phyloP scores from a whole-genome alignment of 306 rosid genomes.

The Fragaria iinumae region DNA sequence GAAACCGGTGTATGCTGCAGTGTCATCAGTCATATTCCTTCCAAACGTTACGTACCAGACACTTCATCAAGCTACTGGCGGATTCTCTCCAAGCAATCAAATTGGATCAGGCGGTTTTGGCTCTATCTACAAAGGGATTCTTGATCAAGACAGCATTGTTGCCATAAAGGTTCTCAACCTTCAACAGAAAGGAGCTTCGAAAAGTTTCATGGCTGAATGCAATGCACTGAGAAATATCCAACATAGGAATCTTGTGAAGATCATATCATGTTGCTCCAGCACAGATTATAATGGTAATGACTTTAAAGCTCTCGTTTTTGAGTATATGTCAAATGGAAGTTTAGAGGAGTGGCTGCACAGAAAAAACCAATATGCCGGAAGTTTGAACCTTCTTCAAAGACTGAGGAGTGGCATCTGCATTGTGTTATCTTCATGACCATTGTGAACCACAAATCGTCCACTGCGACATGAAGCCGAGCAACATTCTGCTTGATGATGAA shows the following conservation, averaged over 20 bases:
- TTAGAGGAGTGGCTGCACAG: slow-evolving; percentile 35
- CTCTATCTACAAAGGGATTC: slow-evolving; percentile 35
- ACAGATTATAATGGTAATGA: slow-evolving; percentile 26
- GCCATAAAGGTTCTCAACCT: slow-evolving; percentile 48
- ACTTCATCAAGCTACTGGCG: slow-evolving; percentile 10
- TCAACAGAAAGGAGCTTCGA: slow-evolving; percentile 34
- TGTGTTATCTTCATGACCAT: too few species aligned
- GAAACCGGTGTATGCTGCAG: not conserved
- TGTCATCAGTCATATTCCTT: not conserved
- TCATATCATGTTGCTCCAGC: slow-evolving; percentile 35
- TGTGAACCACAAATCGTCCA: too few species aligned
- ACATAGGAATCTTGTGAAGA: slow-evolving; percentile 51
- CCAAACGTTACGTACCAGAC: not conserved
- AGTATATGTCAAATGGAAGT: slow-evolving; percentile 41
- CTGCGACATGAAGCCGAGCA: too few species aligned
- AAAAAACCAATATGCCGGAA: not conserved
- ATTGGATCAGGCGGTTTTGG: slow-evolving; percentile 43
- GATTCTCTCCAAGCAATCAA: slow-evolving; percentile 22
- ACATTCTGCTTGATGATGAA: too few species aligned
- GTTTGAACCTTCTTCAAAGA: not conserved
- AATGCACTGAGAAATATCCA: slow-evolving; percentile 30
- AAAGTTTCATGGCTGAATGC: slow-evolving; percentile 43
- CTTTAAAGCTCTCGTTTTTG: slow-evolving; percentile 37
- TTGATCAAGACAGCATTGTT: slow-evolving; percentile 7
- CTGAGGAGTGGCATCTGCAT: too few species aligned